These are phyloP conservation scores for Claviceps sp. DNA, from an alignment of 2,329 filamentous ascomycete species.

Conservation along the genomic window DNA sequence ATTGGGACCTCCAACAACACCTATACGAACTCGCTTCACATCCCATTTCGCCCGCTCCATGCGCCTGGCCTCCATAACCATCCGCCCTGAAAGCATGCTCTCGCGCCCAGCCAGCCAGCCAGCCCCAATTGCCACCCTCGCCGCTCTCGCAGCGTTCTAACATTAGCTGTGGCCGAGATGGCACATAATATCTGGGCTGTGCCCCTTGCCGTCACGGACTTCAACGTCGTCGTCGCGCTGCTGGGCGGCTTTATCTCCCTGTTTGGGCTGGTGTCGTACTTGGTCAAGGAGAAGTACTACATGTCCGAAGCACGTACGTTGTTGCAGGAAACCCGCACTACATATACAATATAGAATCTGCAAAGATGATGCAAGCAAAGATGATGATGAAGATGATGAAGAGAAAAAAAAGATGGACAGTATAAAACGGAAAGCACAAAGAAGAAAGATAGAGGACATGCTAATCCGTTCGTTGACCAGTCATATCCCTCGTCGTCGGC, in stretches of 20 bases:
- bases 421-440: no score
- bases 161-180: constrained; percentile 11
- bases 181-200: constrained; percentile 18
- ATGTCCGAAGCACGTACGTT: constrained; percentile 75
- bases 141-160: constrained; percentile 9
- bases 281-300: constrained; percentile 82
- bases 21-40: neutral
- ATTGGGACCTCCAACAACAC: neutral
- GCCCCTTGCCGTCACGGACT: constrained; percentile 51
- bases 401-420: no score
- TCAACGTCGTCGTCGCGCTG: constrained; percentile 72
- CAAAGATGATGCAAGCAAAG: no score
- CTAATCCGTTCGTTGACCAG: constrained; percentile 15
- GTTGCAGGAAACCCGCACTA: neutral
- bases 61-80: neutral
- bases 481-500: constrained; percentile 73
- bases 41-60: neutral
- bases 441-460: no score
- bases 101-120: constrained; percentile 1
- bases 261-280: constrained; percentile 83
- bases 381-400: no score
- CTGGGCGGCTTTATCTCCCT: constrained; percentile 78
- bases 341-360: no score
- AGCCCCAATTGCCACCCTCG: neutral
- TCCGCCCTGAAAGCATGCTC: constrained; percentile 4